phyloP scores from a whole-genome alignment of 805 yeast genomes.

The Limtongia smithiae region DNA sequence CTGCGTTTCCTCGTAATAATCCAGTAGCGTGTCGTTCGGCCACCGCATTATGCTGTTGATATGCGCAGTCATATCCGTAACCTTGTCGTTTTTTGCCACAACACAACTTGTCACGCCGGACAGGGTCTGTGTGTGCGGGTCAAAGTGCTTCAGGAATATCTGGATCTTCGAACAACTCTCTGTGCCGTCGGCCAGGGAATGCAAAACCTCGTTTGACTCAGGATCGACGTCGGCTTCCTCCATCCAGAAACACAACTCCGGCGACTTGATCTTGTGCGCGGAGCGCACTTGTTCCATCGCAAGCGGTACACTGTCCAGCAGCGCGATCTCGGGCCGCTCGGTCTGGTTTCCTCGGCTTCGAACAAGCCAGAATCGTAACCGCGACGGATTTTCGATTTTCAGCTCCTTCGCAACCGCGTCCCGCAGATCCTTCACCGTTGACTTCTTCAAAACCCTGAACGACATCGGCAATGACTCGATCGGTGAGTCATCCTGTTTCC shows the following conservation, averaged over 20 bases:
- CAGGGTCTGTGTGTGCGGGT: conserved; percentile 50
- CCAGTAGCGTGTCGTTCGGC: conserved; percentile 32
- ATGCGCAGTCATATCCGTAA: conserved; percentile 35
- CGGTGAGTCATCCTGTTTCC: conserved; percentile 41
- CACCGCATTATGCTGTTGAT: conserved; percentile 33
- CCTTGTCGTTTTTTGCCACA: conserved; percentile 48
- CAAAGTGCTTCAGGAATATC: conserved; percentile 59
- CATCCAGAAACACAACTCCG: conserved; percentile 57
- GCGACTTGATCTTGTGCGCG: conserved; percentile 46
- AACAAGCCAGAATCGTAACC: conserved; percentile 61
- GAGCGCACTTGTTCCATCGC: conserved; percentile 50
- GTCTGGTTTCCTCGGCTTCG: conserved; percentile 69
- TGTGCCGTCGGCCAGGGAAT: conserved; percentile 26
- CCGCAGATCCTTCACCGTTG: conserved; percentile 50
- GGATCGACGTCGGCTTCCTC: conserved; percentile 48
- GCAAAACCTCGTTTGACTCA: conserved; percentile 9
- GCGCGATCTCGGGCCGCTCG: conserved; percentile 52
- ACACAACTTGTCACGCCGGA: conserved; percentile 62
- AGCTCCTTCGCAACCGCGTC: conserved; percentile 48
- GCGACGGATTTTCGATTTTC: conserved; percentile 35
- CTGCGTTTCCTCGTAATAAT: conserved; percentile 38
- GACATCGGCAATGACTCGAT: conserved; percentile 47
- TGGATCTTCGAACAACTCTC: conserved; percentile 20
- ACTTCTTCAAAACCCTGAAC: conserved; percentile 55
- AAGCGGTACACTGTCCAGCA: conserved; percentile 32